A percentile compares a stretch with the other conserved stretches of the same genome.
phyloP scores from a whole-genome alignment of 257 asterid genomes.

The Marsdenia floribunda region DNA sequence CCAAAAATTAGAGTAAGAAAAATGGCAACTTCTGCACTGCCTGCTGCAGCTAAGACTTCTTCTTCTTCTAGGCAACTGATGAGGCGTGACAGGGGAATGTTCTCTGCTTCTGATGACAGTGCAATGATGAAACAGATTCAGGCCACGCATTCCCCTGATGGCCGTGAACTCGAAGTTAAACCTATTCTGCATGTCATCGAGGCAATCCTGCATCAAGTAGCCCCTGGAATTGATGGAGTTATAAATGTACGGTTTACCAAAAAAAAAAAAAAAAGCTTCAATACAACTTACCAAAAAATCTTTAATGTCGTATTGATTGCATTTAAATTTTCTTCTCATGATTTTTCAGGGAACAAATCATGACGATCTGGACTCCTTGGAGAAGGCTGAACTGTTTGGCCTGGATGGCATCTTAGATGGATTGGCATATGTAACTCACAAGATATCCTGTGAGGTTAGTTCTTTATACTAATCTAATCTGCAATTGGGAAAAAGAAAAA shows the following conservation, averaged over 20 bases:
- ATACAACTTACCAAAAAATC: too few relatives aligned
- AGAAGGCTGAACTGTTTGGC: constrained; percentile 30
- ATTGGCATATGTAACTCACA: constrained; percentile 46
- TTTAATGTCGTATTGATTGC: background rate
- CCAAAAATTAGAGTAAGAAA: constrained; percentile 3
- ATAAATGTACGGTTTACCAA: constrained; percentile 28
- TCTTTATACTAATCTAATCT: background rate
- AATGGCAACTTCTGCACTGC: constrained; percentile 31
- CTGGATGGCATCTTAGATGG: constrained; percentile 41
- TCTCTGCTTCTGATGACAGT: constrained; percentile 39
- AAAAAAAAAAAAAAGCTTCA: too few relatives aligned
- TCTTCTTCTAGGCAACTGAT: constrained; percentile 20
- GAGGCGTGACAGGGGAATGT: constrained; percentile 33
- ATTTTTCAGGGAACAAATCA: constrained; percentile 38
- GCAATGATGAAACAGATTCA: constrained; percentile 51
- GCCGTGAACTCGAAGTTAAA: constrained; percentile 38
- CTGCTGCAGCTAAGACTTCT: constrained; percentile 24
- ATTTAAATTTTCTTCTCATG: background rate
- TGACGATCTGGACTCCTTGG: constrained; percentile 19
- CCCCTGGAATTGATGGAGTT: constrained; percentile 51
- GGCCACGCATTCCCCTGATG: constrained; percentile 58
- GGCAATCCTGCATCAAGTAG: constrained; percentile 46
- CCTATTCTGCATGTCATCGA: constrained; percentile 43
- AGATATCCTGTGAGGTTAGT: constrained; percentile 61
- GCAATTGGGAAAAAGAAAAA: background rate